Percentiles rank a stretch among this genome's conserved stretches.
These are phyloP conservation scores for Alternaria rosae DNA, from an alignment of 2,329 filamentous ascomycete species.

Conservation along the genomic window DNA sequence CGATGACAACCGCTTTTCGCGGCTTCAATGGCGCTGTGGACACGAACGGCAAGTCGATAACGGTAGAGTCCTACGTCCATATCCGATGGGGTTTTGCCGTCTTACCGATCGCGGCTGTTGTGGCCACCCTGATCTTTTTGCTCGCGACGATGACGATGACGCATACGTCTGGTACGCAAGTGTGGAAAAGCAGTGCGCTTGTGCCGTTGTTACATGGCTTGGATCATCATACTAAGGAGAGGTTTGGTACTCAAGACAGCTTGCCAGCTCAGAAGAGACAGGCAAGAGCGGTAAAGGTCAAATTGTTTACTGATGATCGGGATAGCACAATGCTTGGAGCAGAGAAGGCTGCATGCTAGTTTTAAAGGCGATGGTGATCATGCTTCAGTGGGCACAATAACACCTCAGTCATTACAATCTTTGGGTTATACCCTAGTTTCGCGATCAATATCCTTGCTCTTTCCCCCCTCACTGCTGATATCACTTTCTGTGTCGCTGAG, in stretches of 20 bases:
- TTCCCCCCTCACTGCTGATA: conserved; percentile 25
- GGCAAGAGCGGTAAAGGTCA: conserved; percentile 15
- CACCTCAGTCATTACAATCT: background rate
- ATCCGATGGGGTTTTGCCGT: conserved; percentile 23
- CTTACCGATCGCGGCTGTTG: conserved; percentile 13
- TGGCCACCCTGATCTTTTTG: conserved; percentile 17
- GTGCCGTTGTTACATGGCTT: conserved; percentile 20
- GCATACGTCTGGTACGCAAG: conserved; percentile 15
- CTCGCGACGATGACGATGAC: conserved; percentile 18
- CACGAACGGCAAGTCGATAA: conserved; percentile 15
- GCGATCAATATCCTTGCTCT: conserved; percentile 34
- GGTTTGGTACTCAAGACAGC: conserved; percentile 10
- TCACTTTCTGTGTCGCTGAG: conserved; percentile 41
- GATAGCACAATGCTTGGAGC: conserved; percentile 16
- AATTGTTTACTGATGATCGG: conserved; percentile 4
- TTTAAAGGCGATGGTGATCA: background rate
- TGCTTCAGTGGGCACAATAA: too few species aligned
- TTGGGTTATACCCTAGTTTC: conserved; percentile 12
- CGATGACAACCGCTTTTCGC: conserved; percentile 24
- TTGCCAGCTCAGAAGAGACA: conserved; percentile 15
- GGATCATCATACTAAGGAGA: conserved; percentile 16
- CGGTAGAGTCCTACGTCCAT: conserved; percentile 18
- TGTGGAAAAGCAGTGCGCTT: conserved; percentile 23
- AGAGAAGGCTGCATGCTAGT: conserved; percentile 6
- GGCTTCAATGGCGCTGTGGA: conserved; percentile 18